phyloP scores from a whole-genome alignment of 176 grass and related monocot species.

The Avena eriantha region DNA sequence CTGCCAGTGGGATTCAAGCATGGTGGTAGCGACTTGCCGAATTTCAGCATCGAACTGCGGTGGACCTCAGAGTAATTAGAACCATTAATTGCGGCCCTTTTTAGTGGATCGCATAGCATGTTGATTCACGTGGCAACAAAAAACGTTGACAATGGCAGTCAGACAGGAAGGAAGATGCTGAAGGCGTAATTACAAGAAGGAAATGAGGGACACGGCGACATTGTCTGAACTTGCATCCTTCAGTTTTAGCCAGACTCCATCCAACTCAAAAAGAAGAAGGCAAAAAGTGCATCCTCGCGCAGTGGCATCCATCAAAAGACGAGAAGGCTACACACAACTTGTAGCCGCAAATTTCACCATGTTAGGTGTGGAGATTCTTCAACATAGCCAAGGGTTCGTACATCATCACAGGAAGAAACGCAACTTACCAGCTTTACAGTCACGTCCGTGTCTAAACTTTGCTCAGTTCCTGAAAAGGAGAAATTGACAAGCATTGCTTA shows the following conservation, averaged over 20 bases:
- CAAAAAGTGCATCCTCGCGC: neutral
- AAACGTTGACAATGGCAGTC: constrained; percentile 24
- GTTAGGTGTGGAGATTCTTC: neutral
- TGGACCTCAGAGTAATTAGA: neutral
- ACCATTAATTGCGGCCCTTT: neutral
- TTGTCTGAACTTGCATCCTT: constrained; percentile 23
- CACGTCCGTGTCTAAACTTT: constrained; percentile 49
- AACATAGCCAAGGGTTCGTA: neutral
- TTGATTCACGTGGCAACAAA: constrained; percentile 9
- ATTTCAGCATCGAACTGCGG: neutral
- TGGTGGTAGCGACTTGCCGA: neutral
- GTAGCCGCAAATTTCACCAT: neutral
- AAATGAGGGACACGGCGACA: neutral
- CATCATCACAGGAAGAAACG: neutral
- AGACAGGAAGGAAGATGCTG: neutral
- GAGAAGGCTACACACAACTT: constrained; percentile 28
- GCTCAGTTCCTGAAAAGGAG: constrained; percentile 56
- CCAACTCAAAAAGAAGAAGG: neutral
- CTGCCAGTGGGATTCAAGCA: neutral
- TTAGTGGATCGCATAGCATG: neutral
- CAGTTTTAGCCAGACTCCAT: constrained; percentile 16
- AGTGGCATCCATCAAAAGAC: constrained; percentile 1
- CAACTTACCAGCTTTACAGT: constrained; percentile 25
- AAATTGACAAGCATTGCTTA: neutral
- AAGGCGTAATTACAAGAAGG: constrained; percentile 45